These are phyloP conservation scores for Fusarium hainanense DNA, from an alignment of 2,329 filamentous ascomycete genomes.

Conservation along the genomic window DNA sequence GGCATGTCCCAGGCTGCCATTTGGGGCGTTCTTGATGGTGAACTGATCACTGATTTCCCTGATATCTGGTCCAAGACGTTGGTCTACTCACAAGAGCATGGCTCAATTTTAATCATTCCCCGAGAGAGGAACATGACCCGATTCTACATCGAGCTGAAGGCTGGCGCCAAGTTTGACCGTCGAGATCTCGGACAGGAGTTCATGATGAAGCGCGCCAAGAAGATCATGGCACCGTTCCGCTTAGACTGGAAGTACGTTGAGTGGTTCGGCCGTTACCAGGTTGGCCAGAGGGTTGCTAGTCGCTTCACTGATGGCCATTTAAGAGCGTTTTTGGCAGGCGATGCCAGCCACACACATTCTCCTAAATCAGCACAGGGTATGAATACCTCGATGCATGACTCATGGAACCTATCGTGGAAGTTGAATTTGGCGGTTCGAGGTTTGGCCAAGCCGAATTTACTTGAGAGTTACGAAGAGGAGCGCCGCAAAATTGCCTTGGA, in stretches of 20 bases:
- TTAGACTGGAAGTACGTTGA: conserved; percentile 69
- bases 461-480: conserved; percentile 72
- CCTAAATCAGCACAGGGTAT: conserved; percentile 77
- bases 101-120: conserved; percentile 79
- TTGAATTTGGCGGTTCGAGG: conserved; percentile 65
- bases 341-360: conserved; percentile 78
- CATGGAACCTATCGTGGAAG: conserved; percentile 69
- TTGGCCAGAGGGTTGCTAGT: conserved; percentile 77
- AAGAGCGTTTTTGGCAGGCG: conserved; percentile 75
- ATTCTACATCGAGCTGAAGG: conserved; percentile 68
- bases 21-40: conserved; percentile 79
- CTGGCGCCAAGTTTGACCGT: conserved; percentile 54
- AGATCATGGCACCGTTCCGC: conserved; percentile 68
- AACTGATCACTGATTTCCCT: conserved; percentile 77
- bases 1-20: conserved; percentile 64
- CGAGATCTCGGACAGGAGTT: conserved; percentile 68
- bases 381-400: conserved; percentile 72
- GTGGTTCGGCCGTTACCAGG: conserved; percentile 80
- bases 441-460: conserved; percentile 63
- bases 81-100: conserved; percentile 73
- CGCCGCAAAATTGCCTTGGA: conserved; percentile 70
- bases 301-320: conserved; percentile 72
- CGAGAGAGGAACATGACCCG: conserved; percentile 79
- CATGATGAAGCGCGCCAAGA: conserved; percentile 74
- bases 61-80: conserved; percentile 81